Base-by-base conservation (phyloP, 352 stramenopile species). In the Globisporangium radiosum region DNA sequence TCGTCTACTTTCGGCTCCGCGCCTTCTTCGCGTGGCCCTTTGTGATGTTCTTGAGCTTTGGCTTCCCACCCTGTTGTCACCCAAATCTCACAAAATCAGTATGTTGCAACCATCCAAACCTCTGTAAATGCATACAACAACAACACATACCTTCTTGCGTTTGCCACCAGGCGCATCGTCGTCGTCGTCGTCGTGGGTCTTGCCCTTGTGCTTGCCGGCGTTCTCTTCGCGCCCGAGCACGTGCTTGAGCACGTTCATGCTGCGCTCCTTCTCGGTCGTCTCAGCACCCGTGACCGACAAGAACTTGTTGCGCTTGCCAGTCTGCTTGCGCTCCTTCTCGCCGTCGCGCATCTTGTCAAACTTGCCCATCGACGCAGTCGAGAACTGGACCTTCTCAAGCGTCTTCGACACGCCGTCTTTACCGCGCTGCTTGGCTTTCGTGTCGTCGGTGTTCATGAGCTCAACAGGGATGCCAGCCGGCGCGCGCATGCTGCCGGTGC, bases 341-440 rank as follows among this genome's bases (percentile, higher is more conserved):
- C 92, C 92, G 47, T 95, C 76, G 47, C 89, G 73, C 84, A 95
- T 94, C 65, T 95, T 93, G 74, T 98, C 92, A 70, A 98, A 98
- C 62, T 95, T 96, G 60, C 94, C 94, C 69, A 98, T 87, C 2
- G 89, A 97, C 15, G 94, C 92, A 4, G 92, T 98, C 17, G 89
- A 94, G 56, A 89, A 86, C 70, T 98, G 92, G 56, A 96, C 95
- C 57, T 95, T 95, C 55, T 87, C 72, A 15, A 98, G 71, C 44
- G 90, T 92, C 64, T 88, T 83, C 33, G 69, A 71, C n/a, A 87
- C 96, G 56, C 84, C 94, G 45, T 86, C 88, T 66, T 97, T 97
- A 42, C 92, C 92, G 44, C 92, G 76, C 71, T 96, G 77, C 63
- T 94, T 92, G 42, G 62, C 68, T 73, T 89, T 93, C 47, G 52